Percentiles rank a stretch among this genome's conserved stretches.
These are phyloP conservation scores for Clonostachys byssicola DNA, from an alignment of 2,329 filamentous ascomycete species.

Conservation along the genomic window DNA sequence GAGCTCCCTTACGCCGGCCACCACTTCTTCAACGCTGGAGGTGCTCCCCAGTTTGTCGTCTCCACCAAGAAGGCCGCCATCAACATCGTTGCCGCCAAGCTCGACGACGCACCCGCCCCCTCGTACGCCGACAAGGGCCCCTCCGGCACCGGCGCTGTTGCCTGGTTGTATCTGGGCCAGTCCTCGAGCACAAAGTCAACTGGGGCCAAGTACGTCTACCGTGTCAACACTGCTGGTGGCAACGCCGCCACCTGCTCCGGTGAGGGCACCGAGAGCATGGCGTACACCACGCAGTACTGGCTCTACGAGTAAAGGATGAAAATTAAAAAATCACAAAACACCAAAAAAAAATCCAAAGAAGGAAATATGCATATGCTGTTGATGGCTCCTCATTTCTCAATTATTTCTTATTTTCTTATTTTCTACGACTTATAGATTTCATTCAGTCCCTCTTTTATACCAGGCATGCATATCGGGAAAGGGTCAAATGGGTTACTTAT, in stretches of 20 bases:
- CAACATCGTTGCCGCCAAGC: constrained; percentile 42
- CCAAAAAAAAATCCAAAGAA: no score
- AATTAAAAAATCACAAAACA: not conserved
- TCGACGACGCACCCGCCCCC: constrained; percentile 47
- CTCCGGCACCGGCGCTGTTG: constrained; percentile 44
- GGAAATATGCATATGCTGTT: no score
- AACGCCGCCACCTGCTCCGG: constrained; percentile 34
- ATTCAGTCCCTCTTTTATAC: no score
- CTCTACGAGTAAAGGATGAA: constrained; percentile 34
- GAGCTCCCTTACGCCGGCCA: constrained; percentile 48
- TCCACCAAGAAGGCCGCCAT: constrained; percentile 18
- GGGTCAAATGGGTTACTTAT: no score
- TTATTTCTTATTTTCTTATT: no score
- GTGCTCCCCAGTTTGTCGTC: constrained; percentile 58
- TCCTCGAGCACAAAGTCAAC: constrained; percentile 23
- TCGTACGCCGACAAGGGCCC: constrained; percentile 36
- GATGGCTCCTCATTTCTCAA: no score
- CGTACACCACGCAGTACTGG: constrained; percentile 56
- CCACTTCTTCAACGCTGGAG: constrained; percentile 59
- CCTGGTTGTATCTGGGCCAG: constrained; percentile 47
- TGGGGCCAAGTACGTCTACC: constrained; percentile 41
- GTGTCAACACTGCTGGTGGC: constrained; percentile 51
- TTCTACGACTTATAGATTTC: no score
- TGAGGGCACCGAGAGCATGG: constrained; percentile 40
- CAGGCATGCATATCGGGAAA: no score